Base-by-base conservation (phyloP, 2,329 filamentous ascomycete genomes). In the Fusarium setosum region DNA sequence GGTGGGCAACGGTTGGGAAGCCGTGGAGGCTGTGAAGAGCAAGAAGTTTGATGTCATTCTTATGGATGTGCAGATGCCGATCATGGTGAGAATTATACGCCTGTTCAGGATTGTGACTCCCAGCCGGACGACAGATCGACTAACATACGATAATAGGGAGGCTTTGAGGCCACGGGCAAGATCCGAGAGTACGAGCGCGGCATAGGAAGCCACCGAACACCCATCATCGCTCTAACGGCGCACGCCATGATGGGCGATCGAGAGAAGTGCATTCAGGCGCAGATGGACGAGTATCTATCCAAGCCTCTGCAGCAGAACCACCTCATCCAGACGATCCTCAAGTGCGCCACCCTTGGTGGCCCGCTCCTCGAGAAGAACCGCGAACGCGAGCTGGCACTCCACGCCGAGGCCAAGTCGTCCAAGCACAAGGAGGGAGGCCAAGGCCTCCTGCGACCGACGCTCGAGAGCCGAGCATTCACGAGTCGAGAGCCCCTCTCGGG, bases 51-150 rank as follows among this genome's bases (percentile, higher is more conserved):
- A 99, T 77, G 93, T 97, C 63, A 96, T 99, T 67, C 86, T 99
- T 47, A 99, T 99, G 96, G 96, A 99, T 75, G 96, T 99, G 17
- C 96, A 98, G 77, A 99, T 99, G 96, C 96, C 96, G n/a, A 92
- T 98, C 73, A 98, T 98, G 94, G 90, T 92, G 81, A 82, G 88
- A 66, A 50, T 31, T 18, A 31, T n/a, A n/a, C 34, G 21, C 23
- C 7, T 35, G 15, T 23, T 31, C 8, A 21, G 40, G 15, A 23
- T 7, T 13, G 15, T 35, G 15, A 18, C 6, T 10, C 35, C 12
- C 18, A 17, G 12, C 10, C 26, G 29, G 24, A 4, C 11, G 3
- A 20, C 32, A 38, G 15, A 18, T 23, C 48, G 52, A 61, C 79
- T 86, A 75, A 86, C 74, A 18, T 44, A 7, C 21, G 21, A n/a